phyloP scores from a whole-genome alignment of 441 rosid species.

The Adansonia rubrostipa region DNA sequence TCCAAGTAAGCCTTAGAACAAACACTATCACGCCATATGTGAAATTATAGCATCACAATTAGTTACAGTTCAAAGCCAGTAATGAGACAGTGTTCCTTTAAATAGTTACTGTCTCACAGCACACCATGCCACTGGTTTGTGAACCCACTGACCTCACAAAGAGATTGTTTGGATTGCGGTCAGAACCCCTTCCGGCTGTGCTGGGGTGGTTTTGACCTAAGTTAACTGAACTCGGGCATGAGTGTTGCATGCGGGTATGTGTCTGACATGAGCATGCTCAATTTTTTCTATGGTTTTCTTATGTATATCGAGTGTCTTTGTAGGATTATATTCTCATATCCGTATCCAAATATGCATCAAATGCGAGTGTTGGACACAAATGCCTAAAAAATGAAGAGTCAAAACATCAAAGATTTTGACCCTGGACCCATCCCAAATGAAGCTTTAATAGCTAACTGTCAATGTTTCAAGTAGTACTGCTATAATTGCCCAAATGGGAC shows the following conservation, averaged over 20 bases:
- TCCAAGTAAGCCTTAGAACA: slow-evolving; percentile 59
- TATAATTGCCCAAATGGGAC: not conserved
- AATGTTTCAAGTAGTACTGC: slow-evolving; percentile 1
- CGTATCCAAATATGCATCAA: too few species aligned
- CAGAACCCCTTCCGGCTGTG: not conserved
- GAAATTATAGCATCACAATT: not conserved
- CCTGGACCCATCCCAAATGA: not conserved
- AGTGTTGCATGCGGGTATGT: too few species aligned
- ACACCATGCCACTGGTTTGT: not conserved
- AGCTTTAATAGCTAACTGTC: not conserved
- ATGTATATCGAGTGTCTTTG: too few species aligned
- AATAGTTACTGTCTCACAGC: not conserved
- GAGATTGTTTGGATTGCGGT: not conserved
- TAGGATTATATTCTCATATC: too few species aligned
- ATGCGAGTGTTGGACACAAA: too few species aligned
- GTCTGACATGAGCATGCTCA: too few species aligned
- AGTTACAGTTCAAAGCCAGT: not conserved
- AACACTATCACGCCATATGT: not conserved
- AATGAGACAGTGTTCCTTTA: not conserved
- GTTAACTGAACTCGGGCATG: too few species aligned
- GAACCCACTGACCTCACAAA: not conserved
- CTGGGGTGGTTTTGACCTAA: not conserved
- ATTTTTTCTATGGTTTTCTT: too few species aligned
- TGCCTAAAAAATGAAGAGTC: too few species aligned
- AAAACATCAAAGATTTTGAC: not conserved